phyloP scores from a whole-genome alignment of 1,284 basidiomycete genomes.

The Takashimella koratensis region DNA sequence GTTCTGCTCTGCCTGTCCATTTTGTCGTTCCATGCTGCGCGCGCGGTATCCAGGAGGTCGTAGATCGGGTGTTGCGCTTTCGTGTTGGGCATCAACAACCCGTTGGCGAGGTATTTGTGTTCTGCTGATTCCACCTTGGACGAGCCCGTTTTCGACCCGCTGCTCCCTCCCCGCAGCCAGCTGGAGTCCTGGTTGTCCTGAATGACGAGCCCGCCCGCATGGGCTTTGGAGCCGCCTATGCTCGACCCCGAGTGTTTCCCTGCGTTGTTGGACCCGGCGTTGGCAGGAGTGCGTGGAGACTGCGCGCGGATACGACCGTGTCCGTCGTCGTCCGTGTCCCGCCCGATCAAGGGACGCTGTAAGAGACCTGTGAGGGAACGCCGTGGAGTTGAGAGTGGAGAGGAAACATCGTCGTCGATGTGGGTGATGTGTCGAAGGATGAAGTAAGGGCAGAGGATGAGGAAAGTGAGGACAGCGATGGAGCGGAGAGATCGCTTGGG shows the following conservation, averaged over 20 bases:
- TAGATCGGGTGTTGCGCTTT: conserved; percentile 46
- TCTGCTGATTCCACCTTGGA: not conserved
- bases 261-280: not conserved
- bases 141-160: not conserved
- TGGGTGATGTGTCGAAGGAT: conserved; percentile 12
- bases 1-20: conserved; percentile 45
- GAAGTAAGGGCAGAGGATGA: conserved; percentile 22
- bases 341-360: not conserved
- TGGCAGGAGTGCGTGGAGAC: not conserved
- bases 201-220: not conserved
- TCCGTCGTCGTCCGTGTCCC: not conserved
- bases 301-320: not conserved
- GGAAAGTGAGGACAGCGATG: conserved; percentile 13
- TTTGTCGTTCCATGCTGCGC: conserved; percentile 48
- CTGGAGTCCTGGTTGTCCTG: not conserved
- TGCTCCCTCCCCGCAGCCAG: not conserved
- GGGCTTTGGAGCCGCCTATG: no score
- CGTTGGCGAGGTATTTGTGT: conserved; percentile 35
- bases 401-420: conserved; percentile 43
- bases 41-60: conserved; percentile 43
- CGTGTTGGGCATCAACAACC: conserved; percentile 38
- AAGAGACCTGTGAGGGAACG: not conserved
- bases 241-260: not conserved
- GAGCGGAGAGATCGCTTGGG: conserved; percentile 26
- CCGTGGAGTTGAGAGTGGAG: not conserved